These are phyloP conservation scores for Salix arbutifolia DNA, from an alignment of 345 rosid genomes.

Conservation along the genomic window DNA sequence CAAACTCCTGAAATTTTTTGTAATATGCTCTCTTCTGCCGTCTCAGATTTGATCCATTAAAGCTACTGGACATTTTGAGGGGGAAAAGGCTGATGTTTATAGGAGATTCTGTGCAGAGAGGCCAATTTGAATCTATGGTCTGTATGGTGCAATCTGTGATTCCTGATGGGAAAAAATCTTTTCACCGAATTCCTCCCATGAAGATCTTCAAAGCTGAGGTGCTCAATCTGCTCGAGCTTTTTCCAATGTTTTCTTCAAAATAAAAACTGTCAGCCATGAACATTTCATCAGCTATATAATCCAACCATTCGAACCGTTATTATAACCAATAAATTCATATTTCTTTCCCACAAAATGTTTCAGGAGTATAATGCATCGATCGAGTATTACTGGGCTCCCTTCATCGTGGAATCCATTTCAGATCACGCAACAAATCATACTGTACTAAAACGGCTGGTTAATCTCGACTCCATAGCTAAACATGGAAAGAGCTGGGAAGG, in stretches of 20 bases:
- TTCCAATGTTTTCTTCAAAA: neutral
- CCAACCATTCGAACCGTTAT: neutral
- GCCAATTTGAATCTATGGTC: slow-evolving; percentile 85
- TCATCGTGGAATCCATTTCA: slow-evolving; percentile 78
- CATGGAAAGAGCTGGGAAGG: slow-evolving; percentile 78
- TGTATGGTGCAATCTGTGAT: slow-evolving; percentile 77
- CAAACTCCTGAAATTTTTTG: neutral
- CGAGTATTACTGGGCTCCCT: slow-evolving; percentile 97
- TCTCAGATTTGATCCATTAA: slow-evolving; percentile 69
- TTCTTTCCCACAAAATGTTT: too few species aligned
- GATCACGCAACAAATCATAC: slow-evolving; percentile 93
- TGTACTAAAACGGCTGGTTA: slow-evolving; percentile 64
- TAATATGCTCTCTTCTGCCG: slow-evolving; percentile 11
- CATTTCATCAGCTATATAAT: neutral
- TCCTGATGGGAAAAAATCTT: slow-evolving; percentile 62
- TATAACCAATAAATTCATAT: neutral
- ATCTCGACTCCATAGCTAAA: slow-evolving; percentile 71
- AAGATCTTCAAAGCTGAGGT: slow-evolving; percentile 85
- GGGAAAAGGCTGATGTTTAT: slow-evolving; percentile 77
- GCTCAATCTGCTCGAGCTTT: neutral
- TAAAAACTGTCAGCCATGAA: neutral
- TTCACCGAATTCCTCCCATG: slow-evolving; percentile 76
- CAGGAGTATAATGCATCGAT: slow-evolving; percentile 78
- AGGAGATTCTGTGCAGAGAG: slow-evolving; percentile 91
- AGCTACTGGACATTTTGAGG: slow-evolving; percentile 68